These are phyloP conservation scores for Pythium sp. DNA, from an alignment of 352 stramenopile species.

Conservation along the genomic window DNA sequence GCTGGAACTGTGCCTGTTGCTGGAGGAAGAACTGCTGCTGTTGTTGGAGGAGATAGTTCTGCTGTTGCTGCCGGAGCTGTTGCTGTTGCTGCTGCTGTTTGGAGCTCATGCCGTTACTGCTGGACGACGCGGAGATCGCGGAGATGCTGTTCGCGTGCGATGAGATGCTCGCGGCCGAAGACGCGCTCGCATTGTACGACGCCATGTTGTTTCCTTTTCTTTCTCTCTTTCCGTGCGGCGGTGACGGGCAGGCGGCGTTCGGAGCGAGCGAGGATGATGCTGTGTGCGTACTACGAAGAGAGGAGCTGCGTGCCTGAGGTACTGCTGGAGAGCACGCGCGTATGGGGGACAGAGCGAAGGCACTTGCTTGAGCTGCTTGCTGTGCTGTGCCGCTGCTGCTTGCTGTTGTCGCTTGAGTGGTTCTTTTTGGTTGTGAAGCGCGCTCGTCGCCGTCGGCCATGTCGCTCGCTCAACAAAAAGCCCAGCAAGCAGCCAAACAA, in stretches of 20 bases:
- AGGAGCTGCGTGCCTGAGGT: not conserved
- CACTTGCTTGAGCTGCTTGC: not conserved
- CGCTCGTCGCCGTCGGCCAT: not conserved
- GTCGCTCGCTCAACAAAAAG: not conserved
- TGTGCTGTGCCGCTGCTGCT: not conserved
- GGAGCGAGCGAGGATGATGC: not conserved
- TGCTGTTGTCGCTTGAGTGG: not conserved
- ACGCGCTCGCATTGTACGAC: constrained; percentile 22
- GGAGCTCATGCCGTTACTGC: constrained; percentile 4
- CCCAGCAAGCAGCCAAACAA: not conserved
- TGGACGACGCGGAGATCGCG: not conserved
- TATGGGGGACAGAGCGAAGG: not conserved
- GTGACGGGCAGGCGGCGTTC: not conserved
- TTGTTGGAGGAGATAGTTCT: constrained; percentile 5
- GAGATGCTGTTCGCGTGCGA: constrained; percentile 16
- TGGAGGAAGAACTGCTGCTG: constrained; percentile 17
- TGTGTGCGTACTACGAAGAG: not conserved
- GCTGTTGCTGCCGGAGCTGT: constrained; percentile 17
- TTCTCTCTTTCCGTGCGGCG: not conserved
- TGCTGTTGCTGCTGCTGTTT: constrained; percentile 20
- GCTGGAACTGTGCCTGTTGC: constrained; percentile 12
- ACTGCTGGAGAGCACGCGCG: not conserved
- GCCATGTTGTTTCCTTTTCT: constrained; percentile 19
- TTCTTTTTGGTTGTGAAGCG: constrained; percentile 1
- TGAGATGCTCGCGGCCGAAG: constrained; percentile 10